A percentile compares a stretch with the other conserved stretches of the same genome.
phyloP scores from a whole-genome alignment of 768 basidiomycete species.

The Gelatoporia subvermispora region DNA sequence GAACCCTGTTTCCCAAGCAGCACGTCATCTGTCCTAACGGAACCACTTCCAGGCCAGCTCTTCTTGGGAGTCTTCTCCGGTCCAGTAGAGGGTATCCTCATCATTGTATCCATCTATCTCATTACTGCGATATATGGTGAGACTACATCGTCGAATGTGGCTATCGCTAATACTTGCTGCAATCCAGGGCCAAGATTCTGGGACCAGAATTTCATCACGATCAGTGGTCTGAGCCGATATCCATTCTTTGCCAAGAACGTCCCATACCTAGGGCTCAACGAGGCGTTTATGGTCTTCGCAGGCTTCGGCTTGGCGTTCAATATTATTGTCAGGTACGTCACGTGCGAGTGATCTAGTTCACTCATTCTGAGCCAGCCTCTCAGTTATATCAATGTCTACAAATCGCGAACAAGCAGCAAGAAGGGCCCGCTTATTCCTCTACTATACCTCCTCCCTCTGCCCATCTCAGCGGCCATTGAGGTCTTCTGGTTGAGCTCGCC shows the following conservation, averaged over 20 bases:
- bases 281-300: constrained; percentile 81
- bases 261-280: constrained; percentile 75
- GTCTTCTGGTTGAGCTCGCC: constrained; percentile 79
- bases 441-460: constrained; percentile 75
- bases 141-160: constrained; percentile 12
- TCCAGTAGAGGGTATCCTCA: constrained; percentile 92
- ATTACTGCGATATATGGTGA: constrained; percentile 74
- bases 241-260: constrained; percentile 40
- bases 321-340: constrained; percentile 58
- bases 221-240: constrained; percentile 50
- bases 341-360: neutral
- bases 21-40: neutral
- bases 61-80: constrained; percentile 93
- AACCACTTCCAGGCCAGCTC: constrained; percentile 54
- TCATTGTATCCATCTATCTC: constrained; percentile 73
- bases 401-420: constrained; percentile 40
- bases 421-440: constrained; percentile 52
- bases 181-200: constrained; percentile 69
- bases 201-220: constrained; percentile 64
- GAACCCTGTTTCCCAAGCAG: constrained; percentile 3
- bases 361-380: neutral
- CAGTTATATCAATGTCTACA: constrained; percentile 80
- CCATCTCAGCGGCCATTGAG: constrained; percentile 64
- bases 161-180: neutral
- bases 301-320: constrained; percentile 71